A percentile compares a stretch with the other conserved stretches of the same genome.
These are phyloP conservation scores for Iris pallida DNA, from an alignment of 116 monocot genomes.

Conservation along the genomic window DNA sequence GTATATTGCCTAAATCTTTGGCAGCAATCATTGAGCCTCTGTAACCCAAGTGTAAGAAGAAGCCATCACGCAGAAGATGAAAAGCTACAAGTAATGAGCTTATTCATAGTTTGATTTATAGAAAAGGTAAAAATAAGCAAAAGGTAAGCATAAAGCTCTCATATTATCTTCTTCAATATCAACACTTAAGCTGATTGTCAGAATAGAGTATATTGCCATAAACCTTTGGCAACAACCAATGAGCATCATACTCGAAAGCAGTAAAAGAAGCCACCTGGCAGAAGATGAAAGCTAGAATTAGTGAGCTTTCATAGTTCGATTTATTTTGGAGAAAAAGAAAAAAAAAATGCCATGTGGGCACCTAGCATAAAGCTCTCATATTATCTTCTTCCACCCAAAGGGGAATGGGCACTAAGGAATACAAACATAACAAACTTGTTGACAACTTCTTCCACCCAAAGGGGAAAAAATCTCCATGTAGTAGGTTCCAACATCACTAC, in stretches of 20 bases:
- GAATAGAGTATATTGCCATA: constrained; percentile 22
- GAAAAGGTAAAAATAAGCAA: background rate
- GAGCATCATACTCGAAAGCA: constrained; percentile 1
- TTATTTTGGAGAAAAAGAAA: background rate
- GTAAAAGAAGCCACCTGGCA: background rate
- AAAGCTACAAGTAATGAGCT: background rate
- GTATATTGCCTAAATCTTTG: constrained; percentile 21
- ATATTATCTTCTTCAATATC: constrained; percentile 1
- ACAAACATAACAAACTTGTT: too few relatives aligned
- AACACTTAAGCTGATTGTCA: constrained; percentile 1
- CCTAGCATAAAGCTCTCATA: background rate
- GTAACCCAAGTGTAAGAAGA: background rate
- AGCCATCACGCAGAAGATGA: background rate
- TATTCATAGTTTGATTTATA: background rate
- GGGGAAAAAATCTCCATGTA: too few relatives aligned
- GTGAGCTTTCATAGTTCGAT: background rate
- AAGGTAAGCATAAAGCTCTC: background rate
- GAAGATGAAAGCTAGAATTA: background rate
- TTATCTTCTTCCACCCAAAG: background rate
- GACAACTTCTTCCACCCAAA: too few relatives aligned
- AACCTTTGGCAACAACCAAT: constrained; percentile 8
- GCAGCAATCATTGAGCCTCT: constrained; percentile 15
- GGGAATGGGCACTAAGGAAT: too few relatives aligned
- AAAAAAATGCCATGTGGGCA: background rate
- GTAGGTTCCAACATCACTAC: too few relatives aligned